A percentile compares a stretch with the other conserved stretches of the same genome.
phyloP scores from a whole-genome alignment of 345 rosid species.

The Clarkia xantiana region DNA sequence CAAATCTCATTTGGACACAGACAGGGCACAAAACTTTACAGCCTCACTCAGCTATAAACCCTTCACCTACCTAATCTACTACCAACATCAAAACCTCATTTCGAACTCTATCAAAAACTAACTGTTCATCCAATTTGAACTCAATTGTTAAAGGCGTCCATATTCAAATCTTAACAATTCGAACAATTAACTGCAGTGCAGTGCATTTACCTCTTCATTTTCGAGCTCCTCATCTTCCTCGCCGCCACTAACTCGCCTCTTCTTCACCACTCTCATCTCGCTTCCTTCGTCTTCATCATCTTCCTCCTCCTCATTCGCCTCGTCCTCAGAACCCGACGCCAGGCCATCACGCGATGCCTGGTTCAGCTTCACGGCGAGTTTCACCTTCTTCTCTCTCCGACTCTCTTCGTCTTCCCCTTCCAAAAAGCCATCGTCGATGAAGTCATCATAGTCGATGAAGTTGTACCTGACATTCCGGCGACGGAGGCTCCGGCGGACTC shows the following conservation, averaged over 20 bases:
- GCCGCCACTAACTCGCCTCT: slow-evolving; percentile 1
- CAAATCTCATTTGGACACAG: background rate
- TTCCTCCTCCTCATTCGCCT: too few species aligned
- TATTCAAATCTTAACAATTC: too few species aligned
- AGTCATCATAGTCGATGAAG: slow-evolving; percentile 69
- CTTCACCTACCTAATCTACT: slow-evolving; percentile 14
- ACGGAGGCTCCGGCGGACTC: slow-evolving; percentile 40
- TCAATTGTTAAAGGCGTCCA: too few species aligned
- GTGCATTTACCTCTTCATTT: slow-evolving; percentile 10
- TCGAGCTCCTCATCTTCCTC: slow-evolving; percentile 23
- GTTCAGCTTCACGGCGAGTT: slow-evolving; percentile 61
- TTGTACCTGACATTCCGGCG: slow-evolving; percentile 67
- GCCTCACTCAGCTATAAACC: background rate
- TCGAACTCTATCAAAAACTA: too few species aligned
- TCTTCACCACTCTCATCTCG: slow-evolving; percentile 3
- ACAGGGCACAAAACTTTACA: too few species aligned
- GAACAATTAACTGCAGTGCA: too few species aligned
- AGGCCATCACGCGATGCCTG: too few species aligned
- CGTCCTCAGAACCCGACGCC: too few species aligned
- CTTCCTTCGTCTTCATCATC: too few species aligned
- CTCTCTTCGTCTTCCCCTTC: slow-evolving; percentile 20
- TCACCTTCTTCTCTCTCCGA: slow-evolving; percentile 67
- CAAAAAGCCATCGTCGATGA: slow-evolving; percentile 32
- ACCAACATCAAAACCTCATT: too few species aligned
- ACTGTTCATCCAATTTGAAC: background rate